These are phyloP conservation scores for Cutaneotrichosporon cyanovorans DNA, from an alignment of 1,284 basidiomycete species.

Conservation along the genomic window DNA sequence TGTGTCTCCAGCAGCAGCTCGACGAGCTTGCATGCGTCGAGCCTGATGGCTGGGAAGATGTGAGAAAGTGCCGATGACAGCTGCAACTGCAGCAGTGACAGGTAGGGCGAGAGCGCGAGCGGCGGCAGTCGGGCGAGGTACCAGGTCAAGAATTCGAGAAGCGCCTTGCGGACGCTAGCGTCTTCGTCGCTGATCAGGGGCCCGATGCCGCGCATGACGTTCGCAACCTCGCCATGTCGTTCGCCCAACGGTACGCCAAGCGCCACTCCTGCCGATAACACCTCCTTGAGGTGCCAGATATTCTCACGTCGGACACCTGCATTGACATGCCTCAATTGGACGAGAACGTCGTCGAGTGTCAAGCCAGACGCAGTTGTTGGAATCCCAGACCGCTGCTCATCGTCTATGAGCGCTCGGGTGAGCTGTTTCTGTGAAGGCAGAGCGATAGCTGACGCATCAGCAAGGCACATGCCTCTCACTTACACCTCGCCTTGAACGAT, in stretches of 20 bases:
- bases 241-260: constrained; percentile 48
- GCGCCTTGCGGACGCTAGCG: constrained; percentile 48
- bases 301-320: constrained; percentile 69
- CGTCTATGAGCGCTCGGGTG: constrained; percentile 27
- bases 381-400: constrained; percentile 44
- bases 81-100: constrained; percentile 68
- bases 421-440: constrained; percentile 68
- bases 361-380: constrained; percentile 71
- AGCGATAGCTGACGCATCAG: constrained; percentile 61
- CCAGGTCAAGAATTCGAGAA: constrained; percentile 55
- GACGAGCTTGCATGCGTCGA: constrained; percentile 79
- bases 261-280: constrained; percentile 60
- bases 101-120: constrained; percentile 58
- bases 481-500: constrained; percentile 87
- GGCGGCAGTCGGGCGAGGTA: constrained; percentile 58
- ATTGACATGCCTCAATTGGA: constrained; percentile 78
- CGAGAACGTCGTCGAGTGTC: constrained; percentile 68
- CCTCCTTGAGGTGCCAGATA: constrained; percentile 69
- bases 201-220: constrained; percentile 60
- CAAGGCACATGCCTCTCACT: constrained; percentile 23
- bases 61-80: constrained; percentile 85
- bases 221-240: constrained; percentile 51
- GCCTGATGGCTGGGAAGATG: constrained; percentile 86
- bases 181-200: constrained; percentile 69
- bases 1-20: constrained; percentile 68